These are phyloP conservation scores for Verticillium zaregamsianum DNA, from an alignment of 2,329 filamentous ascomycete genomes.

Conservation along the genomic window DNA sequence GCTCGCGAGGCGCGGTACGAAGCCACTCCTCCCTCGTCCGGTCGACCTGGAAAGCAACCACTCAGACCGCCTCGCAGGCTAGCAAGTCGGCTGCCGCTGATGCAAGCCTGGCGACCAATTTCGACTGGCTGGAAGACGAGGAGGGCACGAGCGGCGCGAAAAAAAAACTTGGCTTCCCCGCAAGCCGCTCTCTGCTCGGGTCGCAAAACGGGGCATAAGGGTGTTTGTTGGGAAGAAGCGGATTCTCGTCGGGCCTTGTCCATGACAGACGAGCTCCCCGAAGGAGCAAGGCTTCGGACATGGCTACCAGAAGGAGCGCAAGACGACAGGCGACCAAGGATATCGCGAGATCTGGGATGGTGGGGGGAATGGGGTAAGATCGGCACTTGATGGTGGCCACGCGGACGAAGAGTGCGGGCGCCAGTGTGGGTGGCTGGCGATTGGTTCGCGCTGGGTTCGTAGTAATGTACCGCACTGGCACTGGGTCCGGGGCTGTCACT, in stretches of 20 bases:
- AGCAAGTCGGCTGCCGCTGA: background rate
- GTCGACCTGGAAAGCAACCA: background rate
- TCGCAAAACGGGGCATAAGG: background rate
- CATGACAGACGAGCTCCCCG: background rate
- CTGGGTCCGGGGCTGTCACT: background rate
- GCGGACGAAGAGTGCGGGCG: background rate
- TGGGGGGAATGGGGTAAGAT: background rate
- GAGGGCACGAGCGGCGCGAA: background rate
- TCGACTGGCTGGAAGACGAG: background rate
- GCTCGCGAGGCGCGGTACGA: background rate
- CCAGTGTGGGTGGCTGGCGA: background rate
- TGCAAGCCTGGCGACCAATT: background rate
- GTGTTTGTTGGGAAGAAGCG: background rate
- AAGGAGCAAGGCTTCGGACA: background rate
- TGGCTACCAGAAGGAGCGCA: conserved; percentile 1
- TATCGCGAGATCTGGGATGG: background rate
- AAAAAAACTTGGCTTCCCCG: background rate
- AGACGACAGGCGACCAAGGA: background rate
- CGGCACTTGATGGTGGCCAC: background rate
- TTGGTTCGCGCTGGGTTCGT: background rate
- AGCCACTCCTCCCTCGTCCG: background rate
- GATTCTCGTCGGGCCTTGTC: background rate
- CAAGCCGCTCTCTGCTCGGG: background rate
- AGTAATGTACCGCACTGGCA: background rate
- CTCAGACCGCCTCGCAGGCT: background rate